Evolutionary conservation across 2,329 filamentous ascomycete species (phyloP), one percentile per base, ranked within the genome.

Genomic region (Trichoderma atroviride): DNA sequence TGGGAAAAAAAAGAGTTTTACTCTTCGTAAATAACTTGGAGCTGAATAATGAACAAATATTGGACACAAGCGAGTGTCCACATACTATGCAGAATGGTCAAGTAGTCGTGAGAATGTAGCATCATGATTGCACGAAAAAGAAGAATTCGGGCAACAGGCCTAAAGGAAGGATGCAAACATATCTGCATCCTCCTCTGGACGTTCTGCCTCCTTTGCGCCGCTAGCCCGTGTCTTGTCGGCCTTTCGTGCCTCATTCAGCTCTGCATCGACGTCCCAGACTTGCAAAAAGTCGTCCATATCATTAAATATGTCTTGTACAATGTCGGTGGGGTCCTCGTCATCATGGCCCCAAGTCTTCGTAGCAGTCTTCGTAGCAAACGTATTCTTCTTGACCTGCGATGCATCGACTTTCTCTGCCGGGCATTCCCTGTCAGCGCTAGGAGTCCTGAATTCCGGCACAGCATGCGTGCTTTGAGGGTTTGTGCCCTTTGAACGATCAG

Each of bases 391-490:
- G 2, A 37, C 22, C 5, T 4, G 76, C 4, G 74, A 73, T 24
- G 72, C 60, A 56, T 76, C 47, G 24, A 76, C 76, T 3, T 68
- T 72, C 37, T 75, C 73, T 13, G 73, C 76, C 74, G 77, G 76
- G 13, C 72, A 74, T 35, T 71, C 69, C 13, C 72, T 69, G n/a
- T 70, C 68, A n/a, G 76, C 75, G 47, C 74, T 76, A 27, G 67
- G 66, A n/a, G 70, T 40, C 11, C 69, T 72, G 40, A 73, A 60
- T 70, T 85, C 83, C 5, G 82, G 85, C 14, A 76, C 78, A 22
- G 79, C 81, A 5, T 82, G 83, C 2, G 84, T 73, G 1, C 85
- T 73, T 16, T 75, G 77, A 60, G 75, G 74, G n/a, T 74, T 75
- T 27, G 75, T 73, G 5, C 73, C 72, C 52, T 76, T 77, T 63